Percentiles rank a stretch among this genome's conserved stretches.
Evolutionary conservation across 768 basidiomycete genomes (phyloP).

Genomic region (Boletus tylopilopsis): DNA sequence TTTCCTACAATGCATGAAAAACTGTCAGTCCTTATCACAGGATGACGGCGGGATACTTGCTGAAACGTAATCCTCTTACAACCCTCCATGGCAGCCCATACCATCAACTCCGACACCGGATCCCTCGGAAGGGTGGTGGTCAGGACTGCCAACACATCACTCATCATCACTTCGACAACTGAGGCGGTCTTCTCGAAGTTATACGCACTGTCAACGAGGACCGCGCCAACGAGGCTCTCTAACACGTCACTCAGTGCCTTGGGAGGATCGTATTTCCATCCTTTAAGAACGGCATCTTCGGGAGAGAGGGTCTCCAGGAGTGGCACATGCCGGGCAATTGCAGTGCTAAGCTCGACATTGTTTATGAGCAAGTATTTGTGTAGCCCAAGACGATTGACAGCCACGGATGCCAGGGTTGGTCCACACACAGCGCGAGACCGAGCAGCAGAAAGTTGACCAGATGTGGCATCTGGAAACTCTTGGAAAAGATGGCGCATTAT

Average conservation of each 20-base stretch:
- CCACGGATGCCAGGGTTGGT: conserved; percentile 65
- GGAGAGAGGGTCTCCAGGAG: conserved; percentile 52
- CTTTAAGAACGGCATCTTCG: conserved; percentile 59
- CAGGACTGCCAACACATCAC: conserved; percentile 59
- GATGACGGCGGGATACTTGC: conserved; percentile 32
- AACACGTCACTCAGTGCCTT: conserved; percentile 83
- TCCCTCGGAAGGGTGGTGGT: conserved; percentile 60
- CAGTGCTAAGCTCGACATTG: conserved; percentile 60
- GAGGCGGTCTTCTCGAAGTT: conserved; percentile 64
- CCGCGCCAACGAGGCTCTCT: conserved; percentile 80
- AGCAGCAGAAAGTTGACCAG: conserved; percentile 72
- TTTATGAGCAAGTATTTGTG: conserved; percentile 72
- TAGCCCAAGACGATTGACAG: conserved; percentile 58
- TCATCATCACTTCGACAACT: conserved; percentile 61
- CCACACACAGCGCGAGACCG: conserved; percentile 71
- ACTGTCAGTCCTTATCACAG: conserved; percentile 1
- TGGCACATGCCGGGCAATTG: conserved; percentile 59
- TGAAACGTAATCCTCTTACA: conserved; percentile 49
- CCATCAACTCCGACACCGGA: conserved; percentile 67
- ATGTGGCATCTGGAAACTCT: conserved; percentile 67
- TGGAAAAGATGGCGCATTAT: conserved; percentile 68
- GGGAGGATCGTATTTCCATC: conserved; percentile 84
- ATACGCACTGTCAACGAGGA: conserved; percentile 77
- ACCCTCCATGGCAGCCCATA: conserved; percentile 58
- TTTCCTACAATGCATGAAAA: conserved; percentile 32